phyloP scores from a whole-genome alignment of 495 filamentous ascomycete species.

The Penicillium subrubescens region DNA sequence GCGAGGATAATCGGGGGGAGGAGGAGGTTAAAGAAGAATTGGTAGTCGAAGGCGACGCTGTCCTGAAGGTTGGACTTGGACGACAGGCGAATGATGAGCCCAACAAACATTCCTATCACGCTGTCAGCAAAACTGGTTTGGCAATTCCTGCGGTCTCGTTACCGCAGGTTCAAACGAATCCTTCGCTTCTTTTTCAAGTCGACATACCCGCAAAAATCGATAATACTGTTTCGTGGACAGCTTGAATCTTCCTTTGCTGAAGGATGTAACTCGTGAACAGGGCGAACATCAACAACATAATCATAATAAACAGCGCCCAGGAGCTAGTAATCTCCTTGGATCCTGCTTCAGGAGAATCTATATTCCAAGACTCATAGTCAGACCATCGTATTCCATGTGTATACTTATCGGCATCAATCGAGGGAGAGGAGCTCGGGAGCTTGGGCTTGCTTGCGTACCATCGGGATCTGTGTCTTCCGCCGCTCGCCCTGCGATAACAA shows the following conservation, averaged over 20 bases:
- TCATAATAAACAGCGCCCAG: conserved; percentile 96
- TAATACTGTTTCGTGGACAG: conserved; percentile 95
- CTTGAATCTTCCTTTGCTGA: conserved; percentile 92
- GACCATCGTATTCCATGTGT: conserved; percentile 13
- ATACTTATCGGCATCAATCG: conserved; percentile 3
- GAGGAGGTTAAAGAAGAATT: conserved; percentile 98
- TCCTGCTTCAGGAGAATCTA: conserved; percentile 61
- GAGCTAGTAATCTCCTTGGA: conserved; percentile 91
- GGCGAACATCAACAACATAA: conserved; percentile 87
- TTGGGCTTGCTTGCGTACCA: conserved; percentile 44
- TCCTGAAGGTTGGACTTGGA: conserved; percentile 79
- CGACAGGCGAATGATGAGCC: conserved; percentile 81
- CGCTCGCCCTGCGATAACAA: conserved; percentile 31
- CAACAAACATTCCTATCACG: conserved; percentile 85
- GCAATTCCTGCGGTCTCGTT: neutral
- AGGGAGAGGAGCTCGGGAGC: conserved; percentile 10
- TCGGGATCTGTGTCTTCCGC: conserved; percentile 52
- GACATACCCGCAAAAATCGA: conserved; percentile 94
- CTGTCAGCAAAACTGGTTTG: neutral
- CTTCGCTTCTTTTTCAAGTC: neutral
- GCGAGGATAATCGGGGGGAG: conserved; percentile 96
- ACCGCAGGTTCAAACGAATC: neutral
- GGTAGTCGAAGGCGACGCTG: conserved; percentile 93
- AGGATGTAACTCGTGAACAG: conserved; percentile 97
- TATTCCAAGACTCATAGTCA: conserved; percentile 21